These are phyloP conservation scores for Pochonia chlamydosporia DNA, from an alignment of 2,329 filamentous ascomycete genomes.

Conservation along the genomic window DNA sequence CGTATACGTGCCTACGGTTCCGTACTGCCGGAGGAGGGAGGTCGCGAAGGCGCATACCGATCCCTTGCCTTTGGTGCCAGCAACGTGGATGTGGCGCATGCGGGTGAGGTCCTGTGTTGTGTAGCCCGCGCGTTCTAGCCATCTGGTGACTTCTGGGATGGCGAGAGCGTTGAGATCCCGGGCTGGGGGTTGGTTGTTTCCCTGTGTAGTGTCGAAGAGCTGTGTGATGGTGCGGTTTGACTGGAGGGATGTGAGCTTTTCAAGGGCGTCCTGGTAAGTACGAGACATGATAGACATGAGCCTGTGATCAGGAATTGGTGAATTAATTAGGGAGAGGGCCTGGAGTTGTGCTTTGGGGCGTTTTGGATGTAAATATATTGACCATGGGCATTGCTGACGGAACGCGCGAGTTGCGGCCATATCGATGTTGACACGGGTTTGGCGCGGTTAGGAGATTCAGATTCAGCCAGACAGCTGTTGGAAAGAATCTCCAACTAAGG, in stretches of 20 bases:
- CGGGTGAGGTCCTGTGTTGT: slow-evolving; percentile 38
- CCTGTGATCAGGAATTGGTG: slow-evolving; percentile 3
- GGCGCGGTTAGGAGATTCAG: too few species aligned
- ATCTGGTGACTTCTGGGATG: slow-evolving; percentile 76
- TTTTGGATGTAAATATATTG: background rate
- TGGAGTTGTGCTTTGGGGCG: background rate
- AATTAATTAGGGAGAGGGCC: background rate
- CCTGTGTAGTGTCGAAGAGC: slow-evolving; percentile 35
- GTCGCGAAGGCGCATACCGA: slow-evolving; percentile 82
- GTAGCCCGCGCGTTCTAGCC: slow-evolving; percentile 72
- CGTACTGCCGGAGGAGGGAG: slow-evolving; percentile 57
- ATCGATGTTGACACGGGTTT: background rate
- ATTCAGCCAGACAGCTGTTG: background rate
- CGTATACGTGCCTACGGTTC: slow-evolving; percentile 68
- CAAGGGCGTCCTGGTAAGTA: slow-evolving; percentile 61
- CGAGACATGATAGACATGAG: slow-evolving; percentile 19
- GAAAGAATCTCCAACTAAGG: background rate
- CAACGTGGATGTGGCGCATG: slow-evolving; percentile 66
- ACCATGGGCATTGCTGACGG: background rate
- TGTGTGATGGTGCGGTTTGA: slow-evolving; percentile 65
- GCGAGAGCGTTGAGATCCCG: slow-evolving; percentile 62
- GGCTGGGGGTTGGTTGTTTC: slow-evolving; percentile 35
- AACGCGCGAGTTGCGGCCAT: background rate
- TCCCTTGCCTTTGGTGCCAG: slow-evolving; percentile 92
- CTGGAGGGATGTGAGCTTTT: slow-evolving; percentile 69